phyloP scores from a whole-genome alignment of 371 early-diverging fungal genomes.

The Nosema bombycis region DNA sequence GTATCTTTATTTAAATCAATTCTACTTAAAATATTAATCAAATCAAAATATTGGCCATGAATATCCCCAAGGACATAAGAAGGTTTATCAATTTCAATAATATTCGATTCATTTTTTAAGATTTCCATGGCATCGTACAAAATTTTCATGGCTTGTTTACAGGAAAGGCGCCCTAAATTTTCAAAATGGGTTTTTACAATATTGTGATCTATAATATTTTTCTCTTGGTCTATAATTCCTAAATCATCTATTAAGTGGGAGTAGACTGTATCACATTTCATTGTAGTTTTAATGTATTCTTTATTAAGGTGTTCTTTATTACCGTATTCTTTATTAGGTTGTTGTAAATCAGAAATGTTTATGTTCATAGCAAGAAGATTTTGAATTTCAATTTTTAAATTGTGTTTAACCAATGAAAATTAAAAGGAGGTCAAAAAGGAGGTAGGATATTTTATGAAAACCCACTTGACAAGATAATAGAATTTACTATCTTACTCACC shows the following conservation, averaged over 20 bases:
- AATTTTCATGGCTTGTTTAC: constrained; percentile 10
- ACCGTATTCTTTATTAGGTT: too few species aligned
- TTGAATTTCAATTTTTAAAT: background rate
- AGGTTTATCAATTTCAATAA: background rate
- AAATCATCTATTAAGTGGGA: constrained; percentile 36
- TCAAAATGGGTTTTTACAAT: constrained; percentile 29
- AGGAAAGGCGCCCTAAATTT: constrained; percentile 34
- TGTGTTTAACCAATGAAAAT: background rate
- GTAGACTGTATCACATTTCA: background rate
- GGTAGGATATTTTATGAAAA: background rate
- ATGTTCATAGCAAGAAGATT: too few species aligned
- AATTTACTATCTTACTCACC: too few species aligned
- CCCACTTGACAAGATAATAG: background rate
- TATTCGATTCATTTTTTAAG: constrained; percentile 66
- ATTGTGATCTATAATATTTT: constrained; percentile 24
- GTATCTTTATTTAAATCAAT: constrained; percentile 49
- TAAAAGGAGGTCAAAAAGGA: background rate
- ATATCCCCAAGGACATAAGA: constrained; percentile 78
- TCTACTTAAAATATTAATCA: constrained; percentile 45
- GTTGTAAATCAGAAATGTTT: too few species aligned
- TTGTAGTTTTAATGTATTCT: background rate
- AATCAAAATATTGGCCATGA: constrained; percentile 87
- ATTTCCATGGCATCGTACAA: constrained; percentile 64
- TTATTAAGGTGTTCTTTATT: background rate
- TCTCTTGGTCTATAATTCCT: constrained; percentile 45